Evolutionary conservation across 352 stramenopile genomes (phyloP).

Genomic region (Phytophthora constricta): DNA sequence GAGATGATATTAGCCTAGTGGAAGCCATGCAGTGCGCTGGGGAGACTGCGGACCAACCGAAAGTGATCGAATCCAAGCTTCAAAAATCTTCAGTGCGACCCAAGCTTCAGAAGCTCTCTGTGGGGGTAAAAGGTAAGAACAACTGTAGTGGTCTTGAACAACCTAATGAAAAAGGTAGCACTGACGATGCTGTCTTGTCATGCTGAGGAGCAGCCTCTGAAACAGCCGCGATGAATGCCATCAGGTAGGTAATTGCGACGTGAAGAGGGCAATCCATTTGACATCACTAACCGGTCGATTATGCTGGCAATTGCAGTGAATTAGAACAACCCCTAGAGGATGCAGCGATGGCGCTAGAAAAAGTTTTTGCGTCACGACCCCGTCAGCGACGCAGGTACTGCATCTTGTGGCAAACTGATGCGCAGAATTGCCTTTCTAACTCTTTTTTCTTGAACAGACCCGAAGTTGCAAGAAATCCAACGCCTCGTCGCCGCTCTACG

Average conservation of each 20-base stretch:
- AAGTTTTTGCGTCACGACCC: not conserved
- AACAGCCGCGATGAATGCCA: constrained; percentile 18
- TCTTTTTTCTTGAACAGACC: constrained; percentile 4
- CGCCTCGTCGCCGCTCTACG: constrained; percentile 42
- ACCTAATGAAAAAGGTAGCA: not conserved
- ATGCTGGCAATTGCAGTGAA: not conserved
- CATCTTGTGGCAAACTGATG: not conserved
- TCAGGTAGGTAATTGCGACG: constrained; percentile 35
- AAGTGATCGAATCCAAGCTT: not conserved
- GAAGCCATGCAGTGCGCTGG: not conserved
- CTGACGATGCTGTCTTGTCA: not conserved
- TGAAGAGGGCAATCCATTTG: too few relatives aligned
- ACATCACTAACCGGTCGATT: not conserved
- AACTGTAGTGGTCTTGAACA: not conserved
- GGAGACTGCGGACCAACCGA: not conserved
- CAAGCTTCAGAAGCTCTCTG: not conserved
- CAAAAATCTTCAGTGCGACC: not conserved
- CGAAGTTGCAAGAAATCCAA: constrained; percentile 51
- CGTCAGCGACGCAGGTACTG: not conserved
- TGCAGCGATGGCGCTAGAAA: constrained; percentile 14
- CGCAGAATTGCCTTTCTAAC: not conserved
- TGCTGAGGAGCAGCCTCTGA: not conserved
- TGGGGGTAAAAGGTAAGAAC: not conserved
- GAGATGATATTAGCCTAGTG: too few relatives aligned
- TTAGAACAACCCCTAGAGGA: constrained; percentile 12